A percentile compares a stretch with the other conserved stretches of the same genome.
Evolutionary conservation across 2,329 filamentous ascomycete species (phyloP).

Genomic region (Coniella lustricola): DNA sequence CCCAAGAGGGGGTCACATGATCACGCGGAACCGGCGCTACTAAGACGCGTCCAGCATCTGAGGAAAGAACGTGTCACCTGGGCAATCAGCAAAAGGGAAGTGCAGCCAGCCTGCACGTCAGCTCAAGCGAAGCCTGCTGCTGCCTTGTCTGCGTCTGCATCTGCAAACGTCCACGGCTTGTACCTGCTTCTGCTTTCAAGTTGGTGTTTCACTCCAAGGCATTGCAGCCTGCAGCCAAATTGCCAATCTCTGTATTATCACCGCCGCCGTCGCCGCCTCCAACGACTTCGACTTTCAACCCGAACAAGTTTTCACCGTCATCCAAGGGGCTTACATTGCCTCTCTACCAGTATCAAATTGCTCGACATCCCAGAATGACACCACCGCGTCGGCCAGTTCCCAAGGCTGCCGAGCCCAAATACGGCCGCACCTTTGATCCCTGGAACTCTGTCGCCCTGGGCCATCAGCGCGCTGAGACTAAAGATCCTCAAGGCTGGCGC

Average conservation of each 20-base stretch:
- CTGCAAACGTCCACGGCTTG: no score
- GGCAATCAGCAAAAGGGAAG: not conserved
- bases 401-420: conserved; percentile 34
- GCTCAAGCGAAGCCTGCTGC: not conserved
- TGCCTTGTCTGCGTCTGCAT: not conserved
- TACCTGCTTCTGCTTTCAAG: no score
- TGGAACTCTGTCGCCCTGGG: conserved; percentile 71
- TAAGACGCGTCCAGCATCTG: not conserved
- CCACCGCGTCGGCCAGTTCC: conserved; percentile 16
- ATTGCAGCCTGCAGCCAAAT: no score
- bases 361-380: conserved; percentile 10
- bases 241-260: no score
- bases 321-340: not conserved
- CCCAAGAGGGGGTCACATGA: not conserved
- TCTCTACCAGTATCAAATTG: not conserved
- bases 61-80: not conserved
- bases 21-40: not conserved
- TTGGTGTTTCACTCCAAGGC: no score
- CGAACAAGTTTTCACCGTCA: not conserved
- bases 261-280: no score
- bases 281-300: no score
- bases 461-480: conserved; percentile 70
- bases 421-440: conserved; percentile 49
- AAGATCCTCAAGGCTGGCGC: conserved; percentile 62
- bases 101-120: no score